phyloP scores from a whole-genome alignment of 2,329 filamentous ascomycete genomes.

The Aspergillus spinulosporus region DNA sequence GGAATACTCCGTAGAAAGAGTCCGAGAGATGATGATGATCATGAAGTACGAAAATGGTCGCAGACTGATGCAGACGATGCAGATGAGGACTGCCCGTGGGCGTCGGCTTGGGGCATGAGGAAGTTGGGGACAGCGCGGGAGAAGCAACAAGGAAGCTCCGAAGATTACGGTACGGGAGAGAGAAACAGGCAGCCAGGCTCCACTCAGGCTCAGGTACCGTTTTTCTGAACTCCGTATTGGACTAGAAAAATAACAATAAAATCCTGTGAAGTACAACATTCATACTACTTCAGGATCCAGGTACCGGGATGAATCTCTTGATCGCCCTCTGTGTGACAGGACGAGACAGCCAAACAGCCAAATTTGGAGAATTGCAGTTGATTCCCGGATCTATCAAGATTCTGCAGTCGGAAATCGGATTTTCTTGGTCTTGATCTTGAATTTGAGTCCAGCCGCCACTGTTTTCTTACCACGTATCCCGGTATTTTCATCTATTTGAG shows the following conservation, averaged over 20 bases:
- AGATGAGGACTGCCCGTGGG: too few relatives aligned
- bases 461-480: slow-evolving; percentile 8
- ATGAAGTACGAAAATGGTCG: too few relatives aligned
- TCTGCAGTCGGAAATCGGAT: slow-evolving; percentile 5
- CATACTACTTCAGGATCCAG: background rate
- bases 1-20: background rate
- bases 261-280: background rate
- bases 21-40: too few relatives aligned
- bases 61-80: too few relatives aligned
- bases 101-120: too few relatives aligned
- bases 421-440: background rate
- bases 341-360: background rate
- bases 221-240: background rate
- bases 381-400: slow-evolving; percentile 5
- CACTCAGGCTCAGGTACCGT: slow-evolving; percentile 13
- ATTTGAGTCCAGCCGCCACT: slow-evolving; percentile 2
- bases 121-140: background rate
- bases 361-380: background rate
- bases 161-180: slow-evolving; percentile 15
- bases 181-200: slow-evolving; percentile 2
- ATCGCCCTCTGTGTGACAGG: background rate
- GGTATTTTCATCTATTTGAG: slow-evolving; percentile 9
- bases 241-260: background rate
- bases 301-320: background rate
- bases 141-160: slow-evolving; percentile 1